These are phyloP conservation scores for Tulasnella sp. DNA, from an alignment of 768 basidiomycete species.

Conservation along the genomic window DNA sequence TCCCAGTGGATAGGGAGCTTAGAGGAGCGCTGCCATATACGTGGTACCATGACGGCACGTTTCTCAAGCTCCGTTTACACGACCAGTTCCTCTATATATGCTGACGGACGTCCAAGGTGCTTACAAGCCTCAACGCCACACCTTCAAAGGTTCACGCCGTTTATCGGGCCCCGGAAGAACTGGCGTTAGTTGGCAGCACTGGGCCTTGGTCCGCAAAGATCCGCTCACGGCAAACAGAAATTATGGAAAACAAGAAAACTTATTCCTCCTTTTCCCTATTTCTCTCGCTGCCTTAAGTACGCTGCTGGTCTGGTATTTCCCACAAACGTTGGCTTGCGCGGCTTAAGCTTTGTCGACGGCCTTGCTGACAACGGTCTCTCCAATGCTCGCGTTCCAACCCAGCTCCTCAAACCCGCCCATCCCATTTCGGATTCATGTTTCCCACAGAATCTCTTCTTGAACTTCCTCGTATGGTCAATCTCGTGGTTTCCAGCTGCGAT, in stretches of 20 bases:
- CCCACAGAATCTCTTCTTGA: constrained; percentile 70
- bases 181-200: not conserved
- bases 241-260: not conserved
- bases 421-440: constrained; percentile 44
- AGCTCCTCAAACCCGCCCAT: constrained; percentile 37
- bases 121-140: not conserved
- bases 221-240: not conserved
- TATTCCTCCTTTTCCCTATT: constrained; percentile 10
- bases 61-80: not conserved
- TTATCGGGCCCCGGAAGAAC: not conserved
- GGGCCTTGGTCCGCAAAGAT: not conserved
- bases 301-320: constrained; percentile 14
- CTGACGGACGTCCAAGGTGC: not conserved
- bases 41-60: not conserved
- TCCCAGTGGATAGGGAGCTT: not conserved
- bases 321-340: constrained; percentile 1
- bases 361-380: not conserved
- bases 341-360: not conserved
- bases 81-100: not conserved
- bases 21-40: not conserved
- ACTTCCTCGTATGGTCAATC: constrained; percentile 78
- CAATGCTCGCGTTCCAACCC: not conserved
- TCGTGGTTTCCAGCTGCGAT: constrained; percentile 70
- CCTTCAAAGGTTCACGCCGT: not conserved
- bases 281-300: not conserved